Evolutionary conservation across 257 asterid genomes (phyloP).

Genomic region (Rauvolfia tetraphylla): DNA sequence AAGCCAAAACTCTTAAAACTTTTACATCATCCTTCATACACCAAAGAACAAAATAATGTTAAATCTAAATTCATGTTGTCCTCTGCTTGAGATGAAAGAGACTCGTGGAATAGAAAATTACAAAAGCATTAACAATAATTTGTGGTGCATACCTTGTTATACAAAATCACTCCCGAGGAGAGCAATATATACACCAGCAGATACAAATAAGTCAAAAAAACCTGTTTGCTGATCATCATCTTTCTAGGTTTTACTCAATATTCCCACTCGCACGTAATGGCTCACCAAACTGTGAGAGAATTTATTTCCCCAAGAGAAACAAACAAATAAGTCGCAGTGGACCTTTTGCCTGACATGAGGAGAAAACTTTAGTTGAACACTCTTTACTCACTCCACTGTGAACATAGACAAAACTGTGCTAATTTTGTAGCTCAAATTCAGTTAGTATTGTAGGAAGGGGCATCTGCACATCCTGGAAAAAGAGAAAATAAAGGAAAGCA

Average conservation of each 20-base stretch:
- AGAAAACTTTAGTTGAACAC: slow-evolving; percentile 21
- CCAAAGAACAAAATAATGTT: background rate
- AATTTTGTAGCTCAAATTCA: background rate
- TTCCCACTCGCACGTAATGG: slow-evolving; percentile 9
- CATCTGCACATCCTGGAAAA: slow-evolving; percentile 13
- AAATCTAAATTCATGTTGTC: background rate
- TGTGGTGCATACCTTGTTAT: slow-evolving; percentile 67
- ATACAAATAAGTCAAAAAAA: slow-evolving; percentile 75
- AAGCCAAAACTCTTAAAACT: background rate
- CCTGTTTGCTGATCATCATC: slow-evolving; percentile 77
- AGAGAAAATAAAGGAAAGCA: background rate
- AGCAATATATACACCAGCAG: slow-evolving; percentile 69
- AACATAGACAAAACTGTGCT: background rate
- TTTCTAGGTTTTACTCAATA: slow-evolving; percentile 27
- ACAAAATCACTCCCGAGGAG: slow-evolving; percentile 88
- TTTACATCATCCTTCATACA: background rate
- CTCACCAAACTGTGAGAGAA: slow-evolving; percentile 17
- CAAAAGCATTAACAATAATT: background rate
- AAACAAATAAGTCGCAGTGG: slow-evolving; percentile 13
- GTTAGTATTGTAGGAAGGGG: background rate
- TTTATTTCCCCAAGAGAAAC: slow-evolving; percentile 17
- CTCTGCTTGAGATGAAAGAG: background rate
- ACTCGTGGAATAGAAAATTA: background rate
- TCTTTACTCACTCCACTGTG: slow-evolving; percentile 20
- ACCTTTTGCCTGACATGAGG: slow-evolving; percentile 23